These are phyloP conservation scores for Penicillium riverlandense DNA, from an alignment of 495 filamentous ascomycete species.

Conservation along the genomic window DNA sequence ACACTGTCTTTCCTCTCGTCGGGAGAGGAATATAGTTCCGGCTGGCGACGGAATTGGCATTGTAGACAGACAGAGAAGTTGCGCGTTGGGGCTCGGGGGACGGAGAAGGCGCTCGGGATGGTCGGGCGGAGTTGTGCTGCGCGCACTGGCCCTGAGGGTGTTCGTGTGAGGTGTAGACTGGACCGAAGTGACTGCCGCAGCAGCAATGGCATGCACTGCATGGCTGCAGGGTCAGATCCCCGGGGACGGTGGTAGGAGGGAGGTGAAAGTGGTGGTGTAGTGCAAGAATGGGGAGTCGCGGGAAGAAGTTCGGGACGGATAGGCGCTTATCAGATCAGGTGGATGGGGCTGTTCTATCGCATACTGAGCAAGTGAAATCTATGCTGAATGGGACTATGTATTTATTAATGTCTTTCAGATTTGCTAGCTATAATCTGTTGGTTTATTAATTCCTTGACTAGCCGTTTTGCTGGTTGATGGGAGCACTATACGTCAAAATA, in stretches of 20 bases:
- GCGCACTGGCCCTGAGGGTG: conserved; percentile 10
- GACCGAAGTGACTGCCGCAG: conserved; percentile 31
- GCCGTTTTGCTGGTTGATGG: no score
- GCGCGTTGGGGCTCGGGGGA: conserved; percentile 13
- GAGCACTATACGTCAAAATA: no score
- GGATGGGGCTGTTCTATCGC: not conserved
- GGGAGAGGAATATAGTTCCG: conserved; percentile 9
- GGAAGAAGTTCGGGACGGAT: conserved; percentile 3
- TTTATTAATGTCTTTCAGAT: no score
- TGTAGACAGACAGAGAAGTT: conserved; percentile 31
- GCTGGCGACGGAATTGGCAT: conserved; percentile 31
- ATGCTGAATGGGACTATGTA: no score
- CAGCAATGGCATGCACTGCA: conserved; percentile 39
- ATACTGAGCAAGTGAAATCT: not conserved
- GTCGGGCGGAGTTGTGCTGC: conserved; percentile 10
- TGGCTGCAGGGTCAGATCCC: conserved; percentile 22
- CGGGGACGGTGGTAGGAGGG: conserved; percentile 9
- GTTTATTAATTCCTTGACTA: no score
- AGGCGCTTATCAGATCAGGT: conserved; percentile 10
- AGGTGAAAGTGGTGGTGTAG: conserved; percentile 5
- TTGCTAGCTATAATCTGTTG: no score
- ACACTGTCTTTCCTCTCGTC: conserved; percentile 13
- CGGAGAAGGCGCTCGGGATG: conserved; percentile 18
- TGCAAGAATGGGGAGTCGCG: conserved; percentile 4
- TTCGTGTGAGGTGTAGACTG: conserved; percentile 17